These are phyloP conservation scores for Zygoascus sp. DNA, from an alignment of 1,139 yeast species.

Conservation along the genomic window DNA sequence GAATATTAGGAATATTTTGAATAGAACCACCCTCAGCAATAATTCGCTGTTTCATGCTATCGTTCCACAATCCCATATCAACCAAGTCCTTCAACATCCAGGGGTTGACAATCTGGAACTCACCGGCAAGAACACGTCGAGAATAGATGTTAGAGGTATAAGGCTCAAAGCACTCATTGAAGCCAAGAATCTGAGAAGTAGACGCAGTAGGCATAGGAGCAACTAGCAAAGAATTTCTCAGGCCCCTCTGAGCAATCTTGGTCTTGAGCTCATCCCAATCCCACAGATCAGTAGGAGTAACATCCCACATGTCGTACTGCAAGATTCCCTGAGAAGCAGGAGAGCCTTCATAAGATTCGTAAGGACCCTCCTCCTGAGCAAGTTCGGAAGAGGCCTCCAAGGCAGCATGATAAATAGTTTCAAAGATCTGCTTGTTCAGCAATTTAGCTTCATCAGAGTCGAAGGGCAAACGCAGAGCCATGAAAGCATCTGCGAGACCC, in stretches of 20 bases:
- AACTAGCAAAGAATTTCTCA: constrained; percentile 75
- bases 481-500: constrained; percentile 84
- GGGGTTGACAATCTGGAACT: constrained; percentile 83
- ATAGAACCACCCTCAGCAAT: constrained; percentile 82
- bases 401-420: constrained; percentile 85
- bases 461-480: constrained; percentile 71
- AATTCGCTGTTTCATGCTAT: constrained; percentile 73
- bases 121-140: constrained; percentile 83
- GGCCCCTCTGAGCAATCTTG: constrained; percentile 56
- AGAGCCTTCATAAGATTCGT: constrained; percentile 66
- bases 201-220: constrained; percentile 97
- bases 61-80: constrained; percentile 79
- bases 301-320: constrained; percentile 79
- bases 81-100: constrained; percentile 75
- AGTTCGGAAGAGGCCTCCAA: constrained; percentile 75
- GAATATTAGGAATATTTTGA: constrained; percentile 71
- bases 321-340: constrained; percentile 77
- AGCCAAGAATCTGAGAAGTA: constrained; percentile 84
- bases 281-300: constrained; percentile 64
- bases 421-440: constrained; percentile 76
- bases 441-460: constrained; percentile 68
- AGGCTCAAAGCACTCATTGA: constrained; percentile 89
- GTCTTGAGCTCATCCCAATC: constrained; percentile 72
- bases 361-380: constrained; percentile 61
- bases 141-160: constrained; percentile 83